Percentiles rank a stretch among this genome's conserved stretches.
Evolutionary conservation across 306 rosid genomes (phyloP).

Genomic region (Herpetospermum pedunculosum): DNA sequence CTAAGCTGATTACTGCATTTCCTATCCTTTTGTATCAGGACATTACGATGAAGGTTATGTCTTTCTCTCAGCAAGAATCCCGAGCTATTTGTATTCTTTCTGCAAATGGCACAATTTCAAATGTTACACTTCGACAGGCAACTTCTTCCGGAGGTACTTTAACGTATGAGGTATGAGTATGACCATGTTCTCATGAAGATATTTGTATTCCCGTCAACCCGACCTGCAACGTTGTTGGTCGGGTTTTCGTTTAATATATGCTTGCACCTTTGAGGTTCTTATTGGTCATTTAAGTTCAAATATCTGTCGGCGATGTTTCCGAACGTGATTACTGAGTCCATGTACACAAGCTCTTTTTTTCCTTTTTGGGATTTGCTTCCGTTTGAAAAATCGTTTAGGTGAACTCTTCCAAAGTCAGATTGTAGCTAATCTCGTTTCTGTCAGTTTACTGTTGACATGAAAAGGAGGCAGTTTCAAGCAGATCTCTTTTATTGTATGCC

Average conservation of each 20-base stretch:
- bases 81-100: constrained; percentile 58
- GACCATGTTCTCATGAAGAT: neutral
- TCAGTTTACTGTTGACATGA: neutral
- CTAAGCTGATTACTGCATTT: neutral
- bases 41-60: constrained; percentile 58
- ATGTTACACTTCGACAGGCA: constrained; percentile 55
- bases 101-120: constrained; percentile 59
- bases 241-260: neutral
- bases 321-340: neutral
- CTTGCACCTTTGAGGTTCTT: neutral
- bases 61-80: constrained; percentile 42
- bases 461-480: neutral
- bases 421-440: neutral
- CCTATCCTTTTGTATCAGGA: constrained; percentile 26
- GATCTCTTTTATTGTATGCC: neutral
- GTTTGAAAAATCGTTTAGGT: too few relatives aligned
- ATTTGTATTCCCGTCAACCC: neutral
- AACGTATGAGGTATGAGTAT: constrained; percentile 50
- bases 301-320: neutral
- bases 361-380: too few relatives aligned
- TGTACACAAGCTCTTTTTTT: neutral
- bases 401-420: neutral
- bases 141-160: constrained; percentile 54
- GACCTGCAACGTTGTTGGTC: neutral
- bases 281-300: neutral